Base-by-base conservation (phyloP, 2,329 filamentous ascomycete genomes). In the Alternaria angustiovoidea region DNA sequence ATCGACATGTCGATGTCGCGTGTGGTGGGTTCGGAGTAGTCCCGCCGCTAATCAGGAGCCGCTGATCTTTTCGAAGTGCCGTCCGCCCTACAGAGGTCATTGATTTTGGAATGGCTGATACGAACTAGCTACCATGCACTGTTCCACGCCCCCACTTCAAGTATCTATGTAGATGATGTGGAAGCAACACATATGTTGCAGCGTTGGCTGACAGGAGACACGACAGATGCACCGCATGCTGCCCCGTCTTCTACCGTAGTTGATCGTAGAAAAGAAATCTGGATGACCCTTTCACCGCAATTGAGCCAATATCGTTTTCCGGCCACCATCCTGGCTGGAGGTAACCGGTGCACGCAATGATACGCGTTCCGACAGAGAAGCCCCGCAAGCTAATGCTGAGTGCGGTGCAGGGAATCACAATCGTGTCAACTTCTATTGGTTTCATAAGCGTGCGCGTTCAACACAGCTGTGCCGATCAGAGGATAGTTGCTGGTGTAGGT, bases 41-140 rank as follows among this genome's bases (percentile, higher is more conserved):
- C 41, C 32, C 41, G 32, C 46, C 43, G 46, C 53, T 55, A 57
- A 48, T 54, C 28, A 52, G 46, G 38, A 36, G 20, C 9, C 26
- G 41, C 24, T 41, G 38, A 43, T 44, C 34, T 38, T 18, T 43
- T 28, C 22, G 30, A 26, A 46, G 7, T 52, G 32, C 22, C n/a
- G 47, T 41, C 51, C 20, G 36, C 42, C 34, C 34, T 48, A 47
- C 47, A 48, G 14, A 20, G 24, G 32, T 26, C 11, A 55, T 44
- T 22, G 20, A 47, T 42, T 18, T 38, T 43, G 39, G 24, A 18
- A 43, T 14, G 20, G 39, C 28, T 22, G 54, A 43, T 26, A 43
- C 28, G 24, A 28, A 36, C 47, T 57, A 46, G 47, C 36, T 41
- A 14, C 22, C 30, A 4, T 47, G 41, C 22, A 41, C 20, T 16